Base-by-base conservation (phyloP, 1,139 yeast genomes). In the Scheffersomyces quercinus region DNA sequence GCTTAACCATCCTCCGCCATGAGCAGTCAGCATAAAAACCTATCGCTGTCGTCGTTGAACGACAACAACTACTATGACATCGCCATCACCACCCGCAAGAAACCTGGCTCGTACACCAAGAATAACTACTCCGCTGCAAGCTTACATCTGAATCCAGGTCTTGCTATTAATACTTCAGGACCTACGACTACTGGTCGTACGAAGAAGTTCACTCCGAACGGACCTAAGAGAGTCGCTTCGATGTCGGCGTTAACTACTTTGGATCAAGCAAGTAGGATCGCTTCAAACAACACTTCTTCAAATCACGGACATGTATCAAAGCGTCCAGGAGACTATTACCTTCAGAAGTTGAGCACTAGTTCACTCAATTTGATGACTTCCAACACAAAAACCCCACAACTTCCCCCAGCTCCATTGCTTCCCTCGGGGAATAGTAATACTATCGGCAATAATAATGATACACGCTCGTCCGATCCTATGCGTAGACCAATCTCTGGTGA, bases 291-390 rank as follows among this genome's bases (percentile, higher is more conserved):
- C 15, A 29, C 45, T 20, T 36, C 28, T 35, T 36, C 52, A n/a
- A 20, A 20, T 6, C 7, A 6, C 26, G 26, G 26, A 6, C 26
- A 20, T 20, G 26, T 20, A 5, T 20, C 26, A 20, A 71, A 70
- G 47, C 54, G 78, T 36, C 79, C 79, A 1, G 72, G 77, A 33
- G 77, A 73, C 50, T 72, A 70, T 52, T 73, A 64, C 48, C 63
- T 70, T 35, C 67, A 65, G 41, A 69, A 67, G 45, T 51, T 71
- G 37, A 59, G 54, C 39, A 48, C 41, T 36, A 44, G 48, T 39
- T 30, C 47, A n/a, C 26, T 46, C 5, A 42, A 40, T 41, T 45
- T 49, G 45, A 35, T 48, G 16, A 29, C 41, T 12, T 3, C 36
- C 8, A n/a, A 32, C 8, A 35, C 32, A 12, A 40, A 38, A 28